These are phyloP conservation scores for Metarhizium humberi DNA, from an alignment of 2,329 filamentous ascomycete genomes.

Conservation along the genomic window DNA sequence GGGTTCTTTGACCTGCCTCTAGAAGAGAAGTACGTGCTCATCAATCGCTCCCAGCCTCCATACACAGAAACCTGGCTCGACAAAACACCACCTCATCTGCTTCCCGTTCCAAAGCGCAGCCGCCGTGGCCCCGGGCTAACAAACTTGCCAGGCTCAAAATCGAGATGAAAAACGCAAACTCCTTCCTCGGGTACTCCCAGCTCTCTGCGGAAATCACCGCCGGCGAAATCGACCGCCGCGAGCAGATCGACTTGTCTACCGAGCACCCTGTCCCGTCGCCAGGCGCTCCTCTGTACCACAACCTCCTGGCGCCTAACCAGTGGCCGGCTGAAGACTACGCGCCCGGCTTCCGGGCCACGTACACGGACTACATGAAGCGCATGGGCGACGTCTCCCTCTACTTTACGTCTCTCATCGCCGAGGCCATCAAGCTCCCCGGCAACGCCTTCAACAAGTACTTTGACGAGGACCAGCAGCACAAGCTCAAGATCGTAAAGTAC, in stretches of 20 bases:
- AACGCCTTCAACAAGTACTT: slow-evolving; percentile 73
- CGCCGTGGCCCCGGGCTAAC: neutral
- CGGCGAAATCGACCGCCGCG: slow-evolving; percentile 66
- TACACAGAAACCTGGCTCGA: neutral
- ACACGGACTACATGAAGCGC: slow-evolving; percentile 63
- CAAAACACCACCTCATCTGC: too few relatives aligned
- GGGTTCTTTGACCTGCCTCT: slow-evolving; percentile 68
- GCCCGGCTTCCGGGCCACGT: slow-evolving; percentile 58
- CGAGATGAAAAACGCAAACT: slow-evolving; percentile 65
- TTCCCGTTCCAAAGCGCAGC: neutral
- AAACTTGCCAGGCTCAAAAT: slow-evolving; percentile 42
- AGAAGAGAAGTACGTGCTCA: slow-evolving; percentile 58
- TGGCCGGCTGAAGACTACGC: slow-evolving; percentile 61
- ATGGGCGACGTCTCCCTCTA: slow-evolving; percentile 65
- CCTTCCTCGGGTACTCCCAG: slow-evolving; percentile 61
- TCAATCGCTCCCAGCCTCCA: neutral
- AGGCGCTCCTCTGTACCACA: slow-evolving; percentile 59
- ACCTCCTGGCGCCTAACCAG: slow-evolving; percentile 69
- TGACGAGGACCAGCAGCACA: slow-evolving; percentile 67
- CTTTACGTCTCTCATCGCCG: slow-evolving; percentile 75
- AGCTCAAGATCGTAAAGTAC: slow-evolving; percentile 84
- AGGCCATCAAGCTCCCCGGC: slow-evolving; percentile 64
- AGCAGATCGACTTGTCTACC: slow-evolving; percentile 81
- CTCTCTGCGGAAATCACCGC: slow-evolving; percentile 65
- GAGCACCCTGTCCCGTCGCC: slow-evolving; percentile 58